A percentile compares a stretch with the other conserved stretches of the same genome.
Conservation (phyloP, 768 basidiomycete genomes). For the Boletus huronensis region DNA sequence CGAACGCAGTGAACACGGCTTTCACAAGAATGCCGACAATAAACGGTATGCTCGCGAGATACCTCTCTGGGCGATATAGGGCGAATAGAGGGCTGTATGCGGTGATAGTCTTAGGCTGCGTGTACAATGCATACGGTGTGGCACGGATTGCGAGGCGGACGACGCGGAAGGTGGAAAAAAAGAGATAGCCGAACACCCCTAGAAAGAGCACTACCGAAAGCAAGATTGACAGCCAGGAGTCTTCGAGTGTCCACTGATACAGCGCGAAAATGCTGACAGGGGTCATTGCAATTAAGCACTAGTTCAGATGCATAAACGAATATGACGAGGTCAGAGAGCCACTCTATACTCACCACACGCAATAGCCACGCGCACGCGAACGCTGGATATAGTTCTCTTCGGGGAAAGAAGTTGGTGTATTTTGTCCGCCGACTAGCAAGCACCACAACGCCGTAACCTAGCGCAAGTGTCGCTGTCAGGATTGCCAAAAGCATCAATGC, state of each 20-base stretch:
- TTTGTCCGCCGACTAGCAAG: slow-evolving; percentile 22
- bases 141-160: slow-evolving; percentile 44
- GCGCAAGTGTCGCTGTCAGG: slow-evolving; percentile 44
- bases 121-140: slow-evolving; percentile 38
- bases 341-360: slow-evolving; percentile 53
- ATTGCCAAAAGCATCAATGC: slow-evolving; percentile 67
- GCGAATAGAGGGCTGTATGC: slow-evolving; percentile 60
- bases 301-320: neutral
- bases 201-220: slow-evolving; percentile 72
- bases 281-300: slow-evolving; percentile 61
- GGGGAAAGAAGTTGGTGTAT: slow-evolving; percentile 13
- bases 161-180: slow-evolving; percentile 47
- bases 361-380: slow-evolving; percentile 60
- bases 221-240: slow-evolving; percentile 83
- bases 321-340: neutral
- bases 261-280: slow-evolving; percentile 78
- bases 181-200: slow-evolving; percentile 45
- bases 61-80: slow-evolving; percentile 62
- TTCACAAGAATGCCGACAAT: slow-evolving; percentile 60
- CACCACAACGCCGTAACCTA: slow-evolving; percentile 48
- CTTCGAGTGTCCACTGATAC: slow-evolving; percentile 88
- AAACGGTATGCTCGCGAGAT: slow-evolving; percentile 61
- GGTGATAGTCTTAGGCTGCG: slow-evolving; percentile 35
- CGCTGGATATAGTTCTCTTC: slow-evolving; percentile 37
- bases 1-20: slow-evolving; percentile 70